These are phyloP conservation scores for Boletus sensibilis DNA, from an alignment of 768 basidiomycete genomes.

Conservation along the genomic window DNA sequence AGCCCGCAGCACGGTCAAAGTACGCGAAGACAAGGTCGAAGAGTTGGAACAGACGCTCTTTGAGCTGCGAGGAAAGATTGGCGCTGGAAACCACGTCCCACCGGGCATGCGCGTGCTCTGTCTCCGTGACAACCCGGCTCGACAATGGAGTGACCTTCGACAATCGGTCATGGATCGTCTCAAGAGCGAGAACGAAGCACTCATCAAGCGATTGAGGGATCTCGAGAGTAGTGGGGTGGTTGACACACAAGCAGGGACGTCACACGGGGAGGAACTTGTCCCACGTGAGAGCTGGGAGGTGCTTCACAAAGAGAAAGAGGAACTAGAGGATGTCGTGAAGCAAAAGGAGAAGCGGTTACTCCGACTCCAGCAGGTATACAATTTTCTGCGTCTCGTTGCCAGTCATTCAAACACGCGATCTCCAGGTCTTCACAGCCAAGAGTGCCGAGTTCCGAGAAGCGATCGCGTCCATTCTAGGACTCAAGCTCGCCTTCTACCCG, in stretches of 20 bases:
- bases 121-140: slow-evolving; percentile 78
- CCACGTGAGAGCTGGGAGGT: slow-evolving; percentile 81
- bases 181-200: slow-evolving; percentile 78
- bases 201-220: slow-evolving; percentile 64
- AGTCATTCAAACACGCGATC: neutral
- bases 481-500: slow-evolving; percentile 88
- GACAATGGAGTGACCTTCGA: slow-evolving; percentile 74
- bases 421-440: slow-evolving; percentile 78
- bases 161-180: slow-evolving; percentile 73
- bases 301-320: slow-evolving; percentile 63
- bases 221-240: slow-evolving; percentile 47
- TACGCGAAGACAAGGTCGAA: slow-evolving; percentile 56
- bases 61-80: slow-evolving; percentile 74
- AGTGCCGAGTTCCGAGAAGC: slow-evolving; percentile 90
- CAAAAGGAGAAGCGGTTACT: slow-evolving; percentile 82
- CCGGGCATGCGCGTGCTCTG: slow-evolving; percentile 68
- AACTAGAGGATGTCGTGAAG: slow-evolving; percentile 59
- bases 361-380: slow-evolving; percentile 71
- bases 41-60: slow-evolving; percentile 76
- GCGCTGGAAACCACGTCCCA: slow-evolving; percentile 71
- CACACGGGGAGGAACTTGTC: slow-evolving; percentile 42
- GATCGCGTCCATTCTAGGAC: slow-evolving; percentile 84
- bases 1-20: slow-evolving; percentile 34
- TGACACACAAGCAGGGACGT: slow-evolving; percentile 17
- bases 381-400: neutral